These are phyloP conservation scores for Pneumocystis sp. DNA, from an alignment of 1,139 yeast species.

Conservation along the genomic window DNA sequence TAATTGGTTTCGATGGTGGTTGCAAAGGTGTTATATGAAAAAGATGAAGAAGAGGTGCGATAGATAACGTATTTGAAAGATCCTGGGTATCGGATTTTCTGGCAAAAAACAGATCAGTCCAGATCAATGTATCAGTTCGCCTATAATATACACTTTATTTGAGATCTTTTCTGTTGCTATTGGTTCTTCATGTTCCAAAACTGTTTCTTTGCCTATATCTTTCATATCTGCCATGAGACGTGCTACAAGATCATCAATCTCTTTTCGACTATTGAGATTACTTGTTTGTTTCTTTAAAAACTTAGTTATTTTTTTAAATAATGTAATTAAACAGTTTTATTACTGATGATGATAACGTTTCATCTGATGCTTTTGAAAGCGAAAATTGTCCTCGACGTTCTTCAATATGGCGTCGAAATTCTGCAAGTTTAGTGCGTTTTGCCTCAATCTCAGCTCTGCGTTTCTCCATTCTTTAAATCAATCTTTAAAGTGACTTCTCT, in stretches of 20 bases:
- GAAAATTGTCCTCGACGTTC: conserved; percentile 13
- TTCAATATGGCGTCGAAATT: conserved; percentile 28
- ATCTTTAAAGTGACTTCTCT: neutral
- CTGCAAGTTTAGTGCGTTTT: conserved; percentile 33
- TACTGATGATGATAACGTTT: neutral
- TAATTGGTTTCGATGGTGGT: neutral
- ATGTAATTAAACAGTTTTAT: neutral
- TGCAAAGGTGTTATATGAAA: neutral
- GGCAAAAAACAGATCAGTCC: neutral
- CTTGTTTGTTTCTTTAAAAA: neutral
- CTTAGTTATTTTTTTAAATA: neutral
- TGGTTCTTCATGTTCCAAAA: neutral
- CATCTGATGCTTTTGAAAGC: neutral
- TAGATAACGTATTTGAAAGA: conserved; percentile 6
- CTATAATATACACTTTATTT: neutral
- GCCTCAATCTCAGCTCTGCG: conserved; percentile 32
- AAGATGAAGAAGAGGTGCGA: conserved; percentile 3
- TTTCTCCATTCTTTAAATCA: conserved; percentile 1
- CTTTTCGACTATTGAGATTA: conserved; percentile 7
- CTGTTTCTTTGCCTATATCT: neutral
- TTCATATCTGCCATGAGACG: conserved; percentile 14
- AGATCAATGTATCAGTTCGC: neutral
- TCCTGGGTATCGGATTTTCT: conserved; percentile 8
- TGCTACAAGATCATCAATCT: conserved; percentile 16
- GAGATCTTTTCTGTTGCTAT: neutral